phyloP scores from a whole-genome alignment of 305 asterid genomes.

The Coffea humblotiana region DNA sequence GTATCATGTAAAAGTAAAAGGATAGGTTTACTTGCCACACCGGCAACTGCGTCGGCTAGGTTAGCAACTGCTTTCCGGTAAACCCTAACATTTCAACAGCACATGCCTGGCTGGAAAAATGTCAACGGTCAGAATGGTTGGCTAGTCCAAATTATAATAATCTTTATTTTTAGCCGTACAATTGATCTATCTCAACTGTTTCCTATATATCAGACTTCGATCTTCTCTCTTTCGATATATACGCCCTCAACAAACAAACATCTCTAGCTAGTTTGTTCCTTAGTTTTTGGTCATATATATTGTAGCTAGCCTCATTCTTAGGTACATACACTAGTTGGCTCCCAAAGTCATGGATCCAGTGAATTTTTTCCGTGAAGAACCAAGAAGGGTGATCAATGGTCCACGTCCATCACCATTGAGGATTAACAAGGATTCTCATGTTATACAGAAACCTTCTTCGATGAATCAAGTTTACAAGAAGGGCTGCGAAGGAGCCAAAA shows the following conservation, averaged over 20 bases:
- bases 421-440: conserved; percentile 42
- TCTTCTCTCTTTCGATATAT: background rate
- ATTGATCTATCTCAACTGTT: background rate
- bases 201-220: conserved; percentile 2
- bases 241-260: background rate
- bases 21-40: background rate
- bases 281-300: background rate
- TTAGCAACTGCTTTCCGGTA: conserved; percentile 11
- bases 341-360: conserved; percentile 38
- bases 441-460: conserved; percentile 39
- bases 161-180: background rate
- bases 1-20: background rate
- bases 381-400: conserved; percentile 39
- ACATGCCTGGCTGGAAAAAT: background rate
- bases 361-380: conserved; percentile 27
- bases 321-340: background rate
- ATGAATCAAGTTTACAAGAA: background rate
- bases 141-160: conserved; percentile 9
- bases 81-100: conserved; percentile 8
- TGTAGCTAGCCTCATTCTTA: background rate
- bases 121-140: conserved; percentile 31
- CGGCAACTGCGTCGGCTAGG: background rate
- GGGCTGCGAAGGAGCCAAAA: conserved; percentile 13
- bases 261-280: background rate
- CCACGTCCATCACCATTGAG: conserved; percentile 48